These are phyloP conservation scores for Lathyrus tuberosus DNA, from an alignment of 306 rosid genomes.

Conservation along the genomic window DNA sequence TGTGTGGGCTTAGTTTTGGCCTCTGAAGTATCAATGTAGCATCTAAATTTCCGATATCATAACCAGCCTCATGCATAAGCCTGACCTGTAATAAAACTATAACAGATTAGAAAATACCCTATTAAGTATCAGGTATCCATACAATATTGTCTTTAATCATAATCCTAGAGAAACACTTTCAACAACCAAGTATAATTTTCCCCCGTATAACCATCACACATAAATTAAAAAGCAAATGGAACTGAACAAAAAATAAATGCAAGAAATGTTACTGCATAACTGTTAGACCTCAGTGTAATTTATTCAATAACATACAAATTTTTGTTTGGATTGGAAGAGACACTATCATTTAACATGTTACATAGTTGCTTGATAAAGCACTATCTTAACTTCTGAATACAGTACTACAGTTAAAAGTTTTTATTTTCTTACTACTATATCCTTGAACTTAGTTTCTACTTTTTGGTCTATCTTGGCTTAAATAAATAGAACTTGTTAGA, in stretches of 20 bases:
- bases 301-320: too few relatives aligned
- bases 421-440: too few relatives aligned
- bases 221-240: neutral
- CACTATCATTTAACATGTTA: too few relatives aligned
- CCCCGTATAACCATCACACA: conserved; percentile 15
- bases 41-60: conserved; percentile 88
- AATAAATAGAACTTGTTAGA: neutral
- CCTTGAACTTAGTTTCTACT: neutral
- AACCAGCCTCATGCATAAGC: conserved; percentile 91
- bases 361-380: too few relatives aligned
- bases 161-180: conserved; percentile 18
- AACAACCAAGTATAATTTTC: conserved; percentile 10
- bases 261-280: too few relatives aligned
- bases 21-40: conserved; percentile 93
- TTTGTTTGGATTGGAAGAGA: too few relatives aligned
- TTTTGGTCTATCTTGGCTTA: conserved; percentile 4
- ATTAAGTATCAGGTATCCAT: neutral
- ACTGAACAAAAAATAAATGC: too few relatives aligned
- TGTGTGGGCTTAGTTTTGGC: conserved; percentile 94
- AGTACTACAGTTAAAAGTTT: too few relatives aligned
- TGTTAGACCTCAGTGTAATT: too few relatives aligned
- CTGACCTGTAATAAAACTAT: conserved; percentile 62
- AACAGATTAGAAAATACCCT: conserved; percentile 20
- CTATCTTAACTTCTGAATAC: too few relatives aligned
- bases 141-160: conserved; percentile 17